These are phyloP conservation scores for Aspergillus ustus DNA, from an alignment of 2,329 filamentous ascomycete genomes.

Conservation along the genomic window DNA sequence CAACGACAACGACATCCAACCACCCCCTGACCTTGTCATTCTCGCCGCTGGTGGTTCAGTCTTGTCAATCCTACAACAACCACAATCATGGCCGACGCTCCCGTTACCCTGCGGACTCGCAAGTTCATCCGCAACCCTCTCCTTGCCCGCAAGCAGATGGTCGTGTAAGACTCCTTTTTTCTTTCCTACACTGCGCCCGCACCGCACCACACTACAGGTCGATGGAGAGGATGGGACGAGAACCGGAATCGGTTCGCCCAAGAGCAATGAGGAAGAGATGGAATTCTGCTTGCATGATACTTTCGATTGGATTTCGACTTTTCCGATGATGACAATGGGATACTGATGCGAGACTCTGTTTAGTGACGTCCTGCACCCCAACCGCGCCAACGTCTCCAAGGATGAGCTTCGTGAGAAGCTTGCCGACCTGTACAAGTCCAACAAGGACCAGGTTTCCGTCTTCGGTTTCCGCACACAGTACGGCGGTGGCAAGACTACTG, in stretches of 20 bases:
- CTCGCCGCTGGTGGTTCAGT: constrained; percentile 36
- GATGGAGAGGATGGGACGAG: background rate
- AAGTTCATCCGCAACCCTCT: constrained; percentile 99
- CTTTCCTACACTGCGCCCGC: constrained; percentile 19
- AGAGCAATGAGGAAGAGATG: constrained; percentile 13
- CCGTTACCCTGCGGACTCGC: constrained; percentile 92
- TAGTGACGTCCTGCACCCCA: constrained; percentile 99
- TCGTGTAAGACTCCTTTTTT: constrained; percentile 75
- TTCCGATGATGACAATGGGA: constrained; percentile 2
- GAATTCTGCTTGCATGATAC: background rate
- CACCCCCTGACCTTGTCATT: constrained; percentile 32
- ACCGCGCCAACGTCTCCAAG: constrained; percentile 98
- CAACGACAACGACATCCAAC: constrained; percentile 32
- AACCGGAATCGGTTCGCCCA: background rate
- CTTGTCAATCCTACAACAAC: constrained; percentile 57
- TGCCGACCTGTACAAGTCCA: constrained; percentile 94
- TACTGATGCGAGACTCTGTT: constrained; percentile 11
- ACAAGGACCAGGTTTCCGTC: constrained; percentile 95
- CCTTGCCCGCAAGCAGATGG: constrained; percentile 98
- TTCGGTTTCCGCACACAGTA: constrained; percentile 99
- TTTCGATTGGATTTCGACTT: background rate
- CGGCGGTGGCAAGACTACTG: constrained; percentile 99
- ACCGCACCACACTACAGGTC: constrained; percentile 4
- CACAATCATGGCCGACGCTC: constrained; percentile 74
- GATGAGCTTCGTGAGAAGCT: constrained; percentile 97